Percentiles rank a stretch among this genome's conserved stretches.
Conservation (phyloP, 2,329 filamentous ascomycete species). For the Fusarium xylarioides region DNA sequence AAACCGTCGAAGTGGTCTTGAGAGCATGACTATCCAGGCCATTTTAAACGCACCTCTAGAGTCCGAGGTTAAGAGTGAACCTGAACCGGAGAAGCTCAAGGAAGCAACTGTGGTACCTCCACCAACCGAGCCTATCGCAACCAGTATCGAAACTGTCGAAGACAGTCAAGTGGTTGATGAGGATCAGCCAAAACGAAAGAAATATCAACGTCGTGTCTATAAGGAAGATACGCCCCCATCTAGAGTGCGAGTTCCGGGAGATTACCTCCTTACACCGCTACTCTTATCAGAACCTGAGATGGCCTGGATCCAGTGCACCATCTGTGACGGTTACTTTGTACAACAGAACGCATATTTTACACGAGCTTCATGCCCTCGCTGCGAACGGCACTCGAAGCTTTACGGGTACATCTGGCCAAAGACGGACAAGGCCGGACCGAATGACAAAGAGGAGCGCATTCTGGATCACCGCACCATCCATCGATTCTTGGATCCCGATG, state of each 20-base stretch:
- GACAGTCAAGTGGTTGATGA: constrained; percentile 28
- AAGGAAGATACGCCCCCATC: constrained; percentile 48
- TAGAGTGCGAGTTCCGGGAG: constrained; percentile 68
- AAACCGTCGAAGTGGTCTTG: constrained; percentile 24
- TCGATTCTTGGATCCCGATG: constrained; percentile 78
- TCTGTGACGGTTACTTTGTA: constrained; percentile 83
- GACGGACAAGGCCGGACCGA: constrained; percentile 80
- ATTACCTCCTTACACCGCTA: constrained; percentile 83
- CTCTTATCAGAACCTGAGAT: constrained; percentile 78
- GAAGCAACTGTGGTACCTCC: constrained; percentile 8
- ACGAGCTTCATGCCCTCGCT: constrained; percentile 85
- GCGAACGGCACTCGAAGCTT: constrained; percentile 93
- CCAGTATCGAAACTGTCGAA: constrained; percentile 39
- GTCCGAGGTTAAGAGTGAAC: constrained; percentile 23
- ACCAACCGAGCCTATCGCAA: constrained; percentile 26
- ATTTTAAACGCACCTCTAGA: constrained; percentile 45
- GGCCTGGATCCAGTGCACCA: constrained; percentile 90
- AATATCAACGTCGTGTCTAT: constrained; percentile 48
- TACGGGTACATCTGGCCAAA: constrained; percentile 98
- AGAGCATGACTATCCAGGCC: constrained; percentile 47
- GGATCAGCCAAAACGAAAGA: constrained; percentile 44
- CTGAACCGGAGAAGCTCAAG: constrained; percentile 25
- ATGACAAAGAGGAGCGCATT: constrained; percentile 76
- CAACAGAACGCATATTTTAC: constrained; percentile 90
- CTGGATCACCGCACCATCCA: constrained; percentile 89